Evolutionary conservation across 129 eudicot species (phyloP).

Genomic region (Arctium minus): DNA sequence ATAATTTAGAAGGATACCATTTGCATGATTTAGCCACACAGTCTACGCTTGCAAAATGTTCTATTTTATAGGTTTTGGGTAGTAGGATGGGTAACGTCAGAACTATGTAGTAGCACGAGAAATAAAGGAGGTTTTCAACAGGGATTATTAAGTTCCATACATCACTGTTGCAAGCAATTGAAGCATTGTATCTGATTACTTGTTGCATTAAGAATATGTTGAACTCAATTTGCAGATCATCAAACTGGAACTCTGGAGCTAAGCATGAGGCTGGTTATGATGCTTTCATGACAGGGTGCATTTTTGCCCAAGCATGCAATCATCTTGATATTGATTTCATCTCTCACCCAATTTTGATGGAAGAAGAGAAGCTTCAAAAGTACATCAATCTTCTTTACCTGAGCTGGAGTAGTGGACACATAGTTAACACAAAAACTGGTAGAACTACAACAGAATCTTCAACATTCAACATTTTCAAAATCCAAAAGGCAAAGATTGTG

Average conservation of each 20-base stretch:
- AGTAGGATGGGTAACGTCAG: neutral
- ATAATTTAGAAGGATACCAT: neutral
- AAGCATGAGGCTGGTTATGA: slow-evolving; percentile 99
- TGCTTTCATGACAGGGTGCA: slow-evolving; percentile 95
- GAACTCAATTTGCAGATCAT: slow-evolving; percentile 44
- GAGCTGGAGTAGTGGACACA: slow-evolving; percentile 79
- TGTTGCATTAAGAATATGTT: neutral
- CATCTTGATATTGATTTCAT: slow-evolving; percentile 54
- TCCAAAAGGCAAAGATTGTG: slow-evolving; percentile 25
- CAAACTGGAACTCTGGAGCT: slow-evolving; percentile 96
- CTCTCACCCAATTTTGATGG: slow-evolving; percentile 12
- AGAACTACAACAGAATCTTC: slow-evolving; percentile 35
- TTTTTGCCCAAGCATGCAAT: slow-evolving; percentile 85
- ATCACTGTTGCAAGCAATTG: neutral
- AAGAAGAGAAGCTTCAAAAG: slow-evolving; percentile 60
- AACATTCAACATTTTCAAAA: slow-evolving; percentile 11
- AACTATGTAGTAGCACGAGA: neutral
- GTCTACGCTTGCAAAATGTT: too few species aligned
- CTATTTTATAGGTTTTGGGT: too few species aligned
- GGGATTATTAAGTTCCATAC: neutral
- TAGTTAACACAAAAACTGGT: slow-evolving; percentile 68
- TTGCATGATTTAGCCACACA: too few species aligned
- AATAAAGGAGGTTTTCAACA: neutral
- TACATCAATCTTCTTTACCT: slow-evolving; percentile 72
- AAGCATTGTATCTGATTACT: neutral